These are phyloP conservation scores for Elsinoe batatas DNA, from an alignment of 2,329 filamentous ascomycete species.

Conservation along the genomic window DNA sequence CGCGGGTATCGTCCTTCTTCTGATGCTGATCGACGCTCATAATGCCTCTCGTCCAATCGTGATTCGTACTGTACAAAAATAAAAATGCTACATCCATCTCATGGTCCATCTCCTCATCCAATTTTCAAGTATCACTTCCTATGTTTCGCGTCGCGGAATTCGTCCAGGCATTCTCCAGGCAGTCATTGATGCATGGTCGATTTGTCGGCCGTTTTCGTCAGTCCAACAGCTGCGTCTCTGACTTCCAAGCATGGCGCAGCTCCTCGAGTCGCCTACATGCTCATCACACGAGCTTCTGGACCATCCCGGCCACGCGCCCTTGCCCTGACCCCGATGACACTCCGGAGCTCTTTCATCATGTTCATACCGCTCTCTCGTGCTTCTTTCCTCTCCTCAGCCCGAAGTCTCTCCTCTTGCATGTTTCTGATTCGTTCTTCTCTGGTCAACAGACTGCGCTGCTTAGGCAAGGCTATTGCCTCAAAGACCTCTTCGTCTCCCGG, in stretches of 20 bases:
- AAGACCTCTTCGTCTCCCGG: slow-evolving; percentile 64
- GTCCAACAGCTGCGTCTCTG: too few relatives aligned
- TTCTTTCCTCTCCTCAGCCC: slow-evolving; percentile 60
- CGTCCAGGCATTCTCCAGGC: too few relatives aligned
- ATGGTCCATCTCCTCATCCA: background rate
- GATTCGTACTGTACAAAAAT: background rate
- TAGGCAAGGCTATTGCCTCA: slow-evolving; percentile 73
- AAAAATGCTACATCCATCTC: background rate
- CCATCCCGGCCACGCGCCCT: slow-evolving; percentile 12
- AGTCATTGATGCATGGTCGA: too few relatives aligned
- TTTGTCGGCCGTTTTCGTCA: too few relatives aligned
- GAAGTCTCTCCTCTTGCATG: slow-evolving; percentile 77
- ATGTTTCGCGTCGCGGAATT: too few relatives aligned
- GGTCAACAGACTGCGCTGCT: slow-evolving; percentile 59
- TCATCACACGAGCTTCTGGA: background rate
- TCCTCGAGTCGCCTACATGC: too few relatives aligned
- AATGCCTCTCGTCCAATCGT: slow-evolving; percentile 6
- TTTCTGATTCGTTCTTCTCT: slow-evolving; percentile 79
- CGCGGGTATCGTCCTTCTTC: slow-evolving; percentile 4
- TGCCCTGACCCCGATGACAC: slow-evolving; percentile 52
- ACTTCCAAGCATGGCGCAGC: too few relatives aligned
- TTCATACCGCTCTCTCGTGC: slow-evolving; percentile 71
- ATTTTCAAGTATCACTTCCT: background rate
- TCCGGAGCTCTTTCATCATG: slow-evolving; percentile 89
- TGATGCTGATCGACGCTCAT: background rate